These are phyloP conservation scores for Amphicarpaea edgeworthii DNA, from an alignment of 306 rosid species.

Conservation along the genomic window DNA sequence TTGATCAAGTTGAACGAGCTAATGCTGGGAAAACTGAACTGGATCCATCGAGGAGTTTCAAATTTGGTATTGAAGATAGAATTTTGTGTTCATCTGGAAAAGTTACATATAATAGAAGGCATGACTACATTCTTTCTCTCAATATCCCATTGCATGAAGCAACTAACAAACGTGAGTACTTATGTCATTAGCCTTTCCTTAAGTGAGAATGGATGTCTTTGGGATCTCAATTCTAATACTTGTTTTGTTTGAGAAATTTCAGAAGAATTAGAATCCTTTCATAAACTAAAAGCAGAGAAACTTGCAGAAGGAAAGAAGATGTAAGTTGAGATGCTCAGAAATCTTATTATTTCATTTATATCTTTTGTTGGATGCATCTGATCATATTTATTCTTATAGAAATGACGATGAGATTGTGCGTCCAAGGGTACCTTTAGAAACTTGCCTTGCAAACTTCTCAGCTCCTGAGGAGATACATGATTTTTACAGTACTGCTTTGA, in stretches of 20 bases:
- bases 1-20: constrained; percentile 91
- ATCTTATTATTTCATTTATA: constrained; percentile 34
- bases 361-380: constrained; percentile 41
- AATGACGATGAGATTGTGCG: constrained; percentile 82
- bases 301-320: constrained; percentile 85
- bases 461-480: constrained; percentile 95
- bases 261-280: constrained; percentile 83
- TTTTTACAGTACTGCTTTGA: constrained; percentile 90
- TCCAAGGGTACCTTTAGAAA: constrained; percentile 93
- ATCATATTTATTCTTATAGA: constrained; percentile 59
- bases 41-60: constrained; percentile 89
- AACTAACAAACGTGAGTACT: constrained; percentile 75
- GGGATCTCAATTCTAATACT: constrained; percentile 41
- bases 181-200: constrained; percentile 28
- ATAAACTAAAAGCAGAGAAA: constrained; percentile 76
- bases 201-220: constrained; percentile 5
- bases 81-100: constrained; percentile 95
- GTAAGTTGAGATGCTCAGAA: constrained; percentile 62
- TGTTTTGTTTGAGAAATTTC: constrained; percentile 53
- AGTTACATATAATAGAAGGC: constrained; percentile 88
- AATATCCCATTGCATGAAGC: constrained; percentile 91
- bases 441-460: constrained; percentile 88
- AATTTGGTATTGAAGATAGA: constrained; percentile 96
- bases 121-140: constrained; percentile 88
- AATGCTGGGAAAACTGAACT: constrained; percentile 67